phyloP scores from a whole-genome alignment of 208 protist species.

The Acanthamoeba royreba region DNA sequence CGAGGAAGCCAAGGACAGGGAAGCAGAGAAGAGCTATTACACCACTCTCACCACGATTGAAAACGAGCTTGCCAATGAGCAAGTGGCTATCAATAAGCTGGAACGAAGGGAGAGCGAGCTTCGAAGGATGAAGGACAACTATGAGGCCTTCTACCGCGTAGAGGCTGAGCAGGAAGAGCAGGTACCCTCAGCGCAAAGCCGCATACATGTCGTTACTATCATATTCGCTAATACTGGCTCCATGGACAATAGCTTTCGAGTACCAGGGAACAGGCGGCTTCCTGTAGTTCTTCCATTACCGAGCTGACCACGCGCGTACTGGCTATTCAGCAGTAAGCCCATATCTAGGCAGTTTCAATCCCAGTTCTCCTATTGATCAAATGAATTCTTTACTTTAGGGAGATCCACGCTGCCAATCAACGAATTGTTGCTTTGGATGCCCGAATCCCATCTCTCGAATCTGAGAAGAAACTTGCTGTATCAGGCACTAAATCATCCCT shows the following conservation, averaged over 20 bases:
- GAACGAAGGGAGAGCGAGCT: neutral
- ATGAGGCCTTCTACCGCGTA: neutral
- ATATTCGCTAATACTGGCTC: too few relatives aligned
- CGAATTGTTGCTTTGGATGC: neutral
- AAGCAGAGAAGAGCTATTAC: neutral
- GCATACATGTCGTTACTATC: too few relatives aligned
- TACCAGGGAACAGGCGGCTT: neutral
- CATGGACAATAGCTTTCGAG: neutral
- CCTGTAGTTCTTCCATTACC: neutral
- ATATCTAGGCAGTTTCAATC: neutral
- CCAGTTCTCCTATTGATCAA: too few relatives aligned
- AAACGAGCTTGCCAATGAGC: neutral
- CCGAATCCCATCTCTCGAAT: neutral
- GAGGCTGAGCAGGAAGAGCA: neutral
- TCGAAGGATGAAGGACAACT: neutral
- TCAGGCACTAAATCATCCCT: too few relatives aligned
- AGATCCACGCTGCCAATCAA: neutral
- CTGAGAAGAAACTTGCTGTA: neutral
- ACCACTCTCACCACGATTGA: neutral
- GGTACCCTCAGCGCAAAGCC: neutral
- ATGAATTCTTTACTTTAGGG: too few relatives aligned
- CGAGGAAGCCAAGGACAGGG: neutral
- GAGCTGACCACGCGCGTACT: neutral
- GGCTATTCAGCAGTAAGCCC: neutral
- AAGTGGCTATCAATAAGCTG: neutral